Evolutionary conservation across 805 yeast species (phyloP).

Genomic region (Candida sithepensis): DNA sequence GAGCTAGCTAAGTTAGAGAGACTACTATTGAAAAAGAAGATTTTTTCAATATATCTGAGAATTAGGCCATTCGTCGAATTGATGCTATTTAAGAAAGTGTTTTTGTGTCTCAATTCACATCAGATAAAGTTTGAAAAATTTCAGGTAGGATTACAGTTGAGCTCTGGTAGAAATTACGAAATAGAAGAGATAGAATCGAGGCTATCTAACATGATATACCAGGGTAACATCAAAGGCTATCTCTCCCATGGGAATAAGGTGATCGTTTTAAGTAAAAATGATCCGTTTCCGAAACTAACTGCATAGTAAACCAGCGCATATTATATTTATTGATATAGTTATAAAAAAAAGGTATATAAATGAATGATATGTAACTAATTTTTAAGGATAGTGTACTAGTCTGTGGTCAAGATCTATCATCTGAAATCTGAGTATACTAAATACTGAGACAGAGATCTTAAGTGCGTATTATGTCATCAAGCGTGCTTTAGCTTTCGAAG

Average conservation of each 20-base stretch:
- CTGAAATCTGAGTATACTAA: too few species aligned
- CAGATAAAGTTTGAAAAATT: constrained; percentile 14
- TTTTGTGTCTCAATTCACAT: constrained; percentile 26
- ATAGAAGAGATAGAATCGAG: constrained; percentile 64
- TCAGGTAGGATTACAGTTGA: constrained; percentile 9
- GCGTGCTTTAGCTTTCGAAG: not conserved
- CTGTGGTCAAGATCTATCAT: too few species aligned
- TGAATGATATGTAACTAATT: too few species aligned
- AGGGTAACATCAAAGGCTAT: constrained; percentile 70
- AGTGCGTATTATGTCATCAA: too few species aligned
- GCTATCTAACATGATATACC: constrained; percentile 60
- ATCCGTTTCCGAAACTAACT: constrained; percentile 58
- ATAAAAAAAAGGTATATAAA: too few species aligned
- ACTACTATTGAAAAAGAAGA: constrained; percentile 51
- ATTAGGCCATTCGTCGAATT: constrained; percentile 49
- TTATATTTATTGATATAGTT: too few species aligned
- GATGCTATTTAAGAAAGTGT: constrained; percentile 44
- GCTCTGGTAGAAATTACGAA: constrained; percentile 20
- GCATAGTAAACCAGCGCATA: not conserved
- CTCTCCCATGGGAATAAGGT: constrained; percentile 72
- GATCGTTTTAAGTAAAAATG: constrained; percentile 69
- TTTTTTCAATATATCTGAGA: constrained; percentile 57
- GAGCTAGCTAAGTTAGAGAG: constrained; percentile 42
- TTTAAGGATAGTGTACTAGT: too few species aligned
- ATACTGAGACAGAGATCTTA: too few species aligned